Evolutionary conservation across 73 alveolate species (phyloP).

Genomic region (Paramecium caudatum): DNA sequence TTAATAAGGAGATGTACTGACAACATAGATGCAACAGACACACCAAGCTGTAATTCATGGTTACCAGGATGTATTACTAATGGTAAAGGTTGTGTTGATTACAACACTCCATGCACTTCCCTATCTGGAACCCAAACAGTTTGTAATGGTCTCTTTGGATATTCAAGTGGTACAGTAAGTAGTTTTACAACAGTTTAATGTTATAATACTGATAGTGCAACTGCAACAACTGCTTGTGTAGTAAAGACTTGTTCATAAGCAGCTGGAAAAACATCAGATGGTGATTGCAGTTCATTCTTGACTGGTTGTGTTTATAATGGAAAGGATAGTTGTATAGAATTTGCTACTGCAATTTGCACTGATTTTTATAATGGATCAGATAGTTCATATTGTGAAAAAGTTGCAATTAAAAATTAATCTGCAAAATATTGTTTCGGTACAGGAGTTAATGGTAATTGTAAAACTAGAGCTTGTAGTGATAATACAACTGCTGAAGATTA

Average conservation of each 20-base stretch:
- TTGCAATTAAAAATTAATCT: neutral
- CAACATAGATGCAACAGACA: neutral
- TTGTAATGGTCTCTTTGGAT: neutral
- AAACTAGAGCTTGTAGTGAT: neutral
- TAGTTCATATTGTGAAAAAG: neutral
- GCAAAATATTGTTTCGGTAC: neutral
- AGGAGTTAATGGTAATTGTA: neutral
- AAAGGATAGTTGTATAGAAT: neutral
- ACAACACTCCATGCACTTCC: neutral
- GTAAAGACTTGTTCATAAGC: neutral
- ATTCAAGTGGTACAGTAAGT: neutral
- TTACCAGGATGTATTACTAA: slow-evolving; percentile 21
- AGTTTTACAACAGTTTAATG: neutral
- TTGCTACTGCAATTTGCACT: neutral
- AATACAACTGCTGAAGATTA: neutral
- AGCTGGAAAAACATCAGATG: neutral
- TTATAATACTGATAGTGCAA: neutral
- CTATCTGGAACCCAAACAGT: neutral
- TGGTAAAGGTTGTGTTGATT: slow-evolving; percentile 25
- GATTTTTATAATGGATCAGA: neutral
- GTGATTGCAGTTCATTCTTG: neutral
- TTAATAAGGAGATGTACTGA: neutral
- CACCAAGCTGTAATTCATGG: neutral
- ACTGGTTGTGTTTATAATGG: slow-evolving; percentile 33
- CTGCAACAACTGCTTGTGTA: neutral